Evolutionary conservation across 257 asterid species (phyloP).

Genomic region (Solanum corneliomulleri): DNA sequence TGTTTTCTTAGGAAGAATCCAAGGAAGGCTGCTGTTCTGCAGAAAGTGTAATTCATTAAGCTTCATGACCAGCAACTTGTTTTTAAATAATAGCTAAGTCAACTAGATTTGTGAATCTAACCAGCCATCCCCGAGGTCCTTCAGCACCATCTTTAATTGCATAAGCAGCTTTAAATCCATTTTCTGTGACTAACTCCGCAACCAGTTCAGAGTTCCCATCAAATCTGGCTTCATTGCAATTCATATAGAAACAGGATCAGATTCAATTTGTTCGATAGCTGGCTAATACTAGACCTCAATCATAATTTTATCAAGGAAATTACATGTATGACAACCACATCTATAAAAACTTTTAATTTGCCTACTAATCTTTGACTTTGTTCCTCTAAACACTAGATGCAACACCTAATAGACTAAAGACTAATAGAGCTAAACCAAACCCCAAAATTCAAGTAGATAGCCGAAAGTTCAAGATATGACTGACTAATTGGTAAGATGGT

Average conservation of each 20-base stretch:
- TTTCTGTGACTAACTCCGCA: conserved; percentile 80
- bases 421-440: neutral
- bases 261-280: neutral
- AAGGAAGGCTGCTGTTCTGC: conserved; percentile 95
- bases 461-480: neutral
- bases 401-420: neutral
- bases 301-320: neutral
- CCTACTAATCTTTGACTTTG: neutral
- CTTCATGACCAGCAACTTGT: neutral
- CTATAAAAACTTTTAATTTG: neutral
- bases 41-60: conserved; percentile 8
- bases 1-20: conserved; percentile 60
- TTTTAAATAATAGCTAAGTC: neutral
- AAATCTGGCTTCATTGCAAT: conserved; percentile 89
- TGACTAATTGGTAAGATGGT: neutral
- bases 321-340: neutral
- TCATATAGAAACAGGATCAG: conserved; percentile 12
- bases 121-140: conserved; percentile 86
- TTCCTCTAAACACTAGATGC: neutral
- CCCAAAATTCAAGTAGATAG: neutral
- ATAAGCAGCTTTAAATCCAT: conserved; percentile 93
- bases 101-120: neutral
- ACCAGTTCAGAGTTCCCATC: conserved; percentile 98
- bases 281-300: neutral
- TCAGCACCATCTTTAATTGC: conserved; percentile 94